Conservation (phyloP, 2,329 filamentous ascomycete species). For the Xylaria sp. region DNA sequence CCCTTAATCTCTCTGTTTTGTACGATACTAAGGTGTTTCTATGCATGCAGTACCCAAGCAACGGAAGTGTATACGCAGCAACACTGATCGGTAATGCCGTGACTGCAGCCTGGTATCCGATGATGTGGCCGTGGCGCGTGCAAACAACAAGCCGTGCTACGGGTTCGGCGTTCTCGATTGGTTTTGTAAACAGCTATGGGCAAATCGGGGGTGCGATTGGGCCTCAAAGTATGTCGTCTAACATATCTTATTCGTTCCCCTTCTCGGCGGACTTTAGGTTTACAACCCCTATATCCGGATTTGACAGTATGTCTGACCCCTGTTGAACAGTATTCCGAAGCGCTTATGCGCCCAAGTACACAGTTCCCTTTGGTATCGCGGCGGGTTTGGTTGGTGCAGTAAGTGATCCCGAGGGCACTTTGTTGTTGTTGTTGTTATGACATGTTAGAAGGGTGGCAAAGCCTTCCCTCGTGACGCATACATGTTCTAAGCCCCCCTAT, state of each 20-base stretch:
- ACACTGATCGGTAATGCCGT: slow-evolving; percentile 57
- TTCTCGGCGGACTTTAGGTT: neutral
- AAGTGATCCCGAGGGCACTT: slow-evolving; percentile 10
- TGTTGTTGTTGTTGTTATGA: neutral
- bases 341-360: slow-evolving; percentile 58
- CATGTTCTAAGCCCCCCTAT: neutral
- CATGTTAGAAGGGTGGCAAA: neutral
- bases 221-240: slow-evolving; percentile 49
- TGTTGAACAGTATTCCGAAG: slow-evolving; percentile 51
- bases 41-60: slow-evolving; percentile 52
- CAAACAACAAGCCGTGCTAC: slow-evolving; percentile 58
- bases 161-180: slow-evolving; percentile 61
- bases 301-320: slow-evolving; percentile 2
- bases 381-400: slow-evolving; percentile 56
- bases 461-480: neutral
- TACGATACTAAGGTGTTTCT: neutral
- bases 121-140: slow-evolving; percentile 64
- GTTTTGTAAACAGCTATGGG: slow-evolving; percentile 61
- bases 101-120: slow-evolving; percentile 56
- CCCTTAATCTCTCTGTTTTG: neutral
- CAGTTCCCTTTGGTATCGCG: slow-evolving; percentile 54
- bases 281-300: too few relatives aligned
- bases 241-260: neutral
- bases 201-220: slow-evolving; percentile 61
- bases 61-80: slow-evolving; percentile 58